Conservation (phyloP, 305 asterid species). For the Fraxinus floribunda region DNA sequence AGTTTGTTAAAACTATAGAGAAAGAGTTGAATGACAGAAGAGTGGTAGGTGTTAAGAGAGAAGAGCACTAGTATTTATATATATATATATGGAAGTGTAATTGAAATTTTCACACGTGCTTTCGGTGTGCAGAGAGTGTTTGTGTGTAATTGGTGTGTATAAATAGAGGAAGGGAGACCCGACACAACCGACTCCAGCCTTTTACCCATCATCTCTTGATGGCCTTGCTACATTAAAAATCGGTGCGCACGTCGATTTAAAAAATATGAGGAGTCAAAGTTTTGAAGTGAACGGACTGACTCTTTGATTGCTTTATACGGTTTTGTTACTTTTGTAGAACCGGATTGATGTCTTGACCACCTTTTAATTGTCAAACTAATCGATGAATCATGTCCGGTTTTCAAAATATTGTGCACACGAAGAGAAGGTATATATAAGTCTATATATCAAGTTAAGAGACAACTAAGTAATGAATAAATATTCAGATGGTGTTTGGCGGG, state of each 20-base stretch:
- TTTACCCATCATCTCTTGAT: neutral
- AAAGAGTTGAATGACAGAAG: neutral
- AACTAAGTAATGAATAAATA: too few species aligned
- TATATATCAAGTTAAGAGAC: too few species aligned
- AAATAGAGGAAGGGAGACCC: neutral
- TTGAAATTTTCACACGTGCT: neutral
- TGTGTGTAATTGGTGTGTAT: neutral
- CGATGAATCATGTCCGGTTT: neutral
- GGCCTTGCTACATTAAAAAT: neutral
- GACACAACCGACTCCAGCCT: neutral
- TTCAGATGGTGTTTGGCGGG: too few species aligned
- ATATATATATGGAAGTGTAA: neutral
- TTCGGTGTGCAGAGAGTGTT: neutral
- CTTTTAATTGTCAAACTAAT: too few species aligned
- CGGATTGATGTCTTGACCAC: neutral
- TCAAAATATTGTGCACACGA: neutral
- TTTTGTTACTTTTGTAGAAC: neutral
- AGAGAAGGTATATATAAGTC: neutral
- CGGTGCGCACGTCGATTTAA: neutral
- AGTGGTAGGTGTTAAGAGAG: neutral
- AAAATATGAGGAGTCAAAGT: too few species aligned
- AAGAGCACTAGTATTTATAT: neutral
- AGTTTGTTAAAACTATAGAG: neutral
- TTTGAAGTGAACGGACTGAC: neutral
- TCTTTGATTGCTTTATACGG: neutral